Conservation (phyloP, 345 rosid genomes). For the Acer negundo region DNA sequence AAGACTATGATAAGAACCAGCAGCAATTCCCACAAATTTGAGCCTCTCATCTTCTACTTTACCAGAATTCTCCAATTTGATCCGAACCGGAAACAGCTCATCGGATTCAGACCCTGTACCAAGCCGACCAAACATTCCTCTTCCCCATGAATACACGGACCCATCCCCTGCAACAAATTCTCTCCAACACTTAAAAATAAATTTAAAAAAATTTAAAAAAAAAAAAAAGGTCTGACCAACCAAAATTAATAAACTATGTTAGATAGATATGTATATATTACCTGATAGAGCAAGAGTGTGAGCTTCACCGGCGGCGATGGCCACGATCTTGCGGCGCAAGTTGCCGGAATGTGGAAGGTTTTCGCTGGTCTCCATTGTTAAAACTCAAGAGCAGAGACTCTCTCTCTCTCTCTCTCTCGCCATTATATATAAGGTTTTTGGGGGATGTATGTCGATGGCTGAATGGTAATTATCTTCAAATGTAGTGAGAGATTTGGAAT, state of each 20-base stretch:
- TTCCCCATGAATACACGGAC: constrained; percentile 82
- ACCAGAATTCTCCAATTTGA: constrained; percentile 35
- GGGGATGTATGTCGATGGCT: background rate
- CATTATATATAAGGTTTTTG: background rate
- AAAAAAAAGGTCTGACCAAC: background rate
- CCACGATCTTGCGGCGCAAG: constrained; percentile 43
- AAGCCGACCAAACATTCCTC: constrained; percentile 91
- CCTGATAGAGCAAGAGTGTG: constrained; percentile 83
- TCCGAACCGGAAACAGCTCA: constrained; percentile 62
- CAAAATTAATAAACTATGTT: background rate
- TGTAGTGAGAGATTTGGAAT: background rate
- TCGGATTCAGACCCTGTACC: constrained; percentile 77
- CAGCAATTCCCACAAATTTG: constrained; percentile 66
- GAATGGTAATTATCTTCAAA: background rate
- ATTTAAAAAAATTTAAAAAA: too few relatives aligned
- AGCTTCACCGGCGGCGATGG: constrained; percentile 78
- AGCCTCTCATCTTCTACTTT: constrained; percentile 29
- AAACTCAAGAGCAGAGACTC: background rate
- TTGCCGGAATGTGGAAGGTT: constrained; percentile 27
- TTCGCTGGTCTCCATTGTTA: constrained; percentile 43
- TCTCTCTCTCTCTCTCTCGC: background rate
- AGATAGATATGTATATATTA: constrained; percentile 12
- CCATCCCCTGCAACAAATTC: constrained; percentile 65
- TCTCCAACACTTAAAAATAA: background rate
- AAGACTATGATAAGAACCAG: constrained; percentile 93